Evolutionary conservation across 768 basidiomycete genomes (phyloP).

Genomic region (Auriscalpium vulgare): DNA sequence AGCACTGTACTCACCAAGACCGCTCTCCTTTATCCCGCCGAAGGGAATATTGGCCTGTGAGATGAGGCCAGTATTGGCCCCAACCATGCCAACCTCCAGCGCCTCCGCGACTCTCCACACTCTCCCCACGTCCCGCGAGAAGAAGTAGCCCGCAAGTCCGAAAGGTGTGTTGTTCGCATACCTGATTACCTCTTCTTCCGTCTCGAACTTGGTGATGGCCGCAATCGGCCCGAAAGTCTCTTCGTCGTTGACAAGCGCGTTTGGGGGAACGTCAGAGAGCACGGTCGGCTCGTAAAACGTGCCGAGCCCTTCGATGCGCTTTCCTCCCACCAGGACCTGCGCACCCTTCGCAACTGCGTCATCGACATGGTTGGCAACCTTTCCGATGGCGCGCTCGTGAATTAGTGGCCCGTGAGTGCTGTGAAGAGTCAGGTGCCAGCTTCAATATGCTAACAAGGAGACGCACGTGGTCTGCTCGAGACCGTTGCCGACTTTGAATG

Average conservation of each 20-base stretch:
- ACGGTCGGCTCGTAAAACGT: conserved; percentile 86
- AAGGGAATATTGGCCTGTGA: conserved; percentile 80
- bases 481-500: conserved; percentile 85
- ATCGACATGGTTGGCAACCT: conserved; percentile 79
- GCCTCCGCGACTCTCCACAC: conserved; percentile 94
- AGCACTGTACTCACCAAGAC: conserved; percentile 36
- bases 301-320: conserved; percentile 44
- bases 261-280: conserved; percentile 69
- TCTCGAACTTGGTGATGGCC: conserved; percentile 81
- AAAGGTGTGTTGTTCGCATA: conserved; percentile 78
- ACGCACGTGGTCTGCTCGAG: conserved; percentile 69
- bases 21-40: conserved; percentile 89
- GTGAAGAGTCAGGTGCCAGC: not conserved
- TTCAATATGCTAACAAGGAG: not conserved
- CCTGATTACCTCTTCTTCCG: conserved; percentile 86
- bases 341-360: conserved; percentile 85
- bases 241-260: conserved; percentile 62
- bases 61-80: conserved; percentile 72
- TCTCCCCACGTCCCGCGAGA: conserved; percentile 74
- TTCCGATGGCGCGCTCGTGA: conserved; percentile 76
- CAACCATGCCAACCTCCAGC: conserved; percentile 92
- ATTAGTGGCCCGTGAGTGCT: conserved; percentile 96
- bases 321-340: conserved; percentile 85
- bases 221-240: conserved; percentile 97
- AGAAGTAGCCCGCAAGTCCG: conserved; percentile 95